Evolutionary conservation across 805 yeast species (phyloP), one percentile per base, ranked within the genome.

Genomic region (Hanseniaspora osmophila): DNA sequence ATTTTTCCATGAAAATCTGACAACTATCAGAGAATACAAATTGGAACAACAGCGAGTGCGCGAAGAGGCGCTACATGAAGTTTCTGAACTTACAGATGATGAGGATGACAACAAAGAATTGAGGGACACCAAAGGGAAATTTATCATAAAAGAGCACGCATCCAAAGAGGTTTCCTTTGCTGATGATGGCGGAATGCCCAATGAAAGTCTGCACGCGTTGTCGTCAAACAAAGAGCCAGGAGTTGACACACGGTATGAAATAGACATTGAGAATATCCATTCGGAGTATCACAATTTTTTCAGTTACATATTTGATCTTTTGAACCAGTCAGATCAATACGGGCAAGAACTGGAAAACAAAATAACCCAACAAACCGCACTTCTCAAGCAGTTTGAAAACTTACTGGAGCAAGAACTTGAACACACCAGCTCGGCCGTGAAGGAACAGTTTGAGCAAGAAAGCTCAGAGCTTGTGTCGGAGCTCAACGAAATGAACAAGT

Each of bases 21-120:
- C 38, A n/a, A 19, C 43, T 10, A 39, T 46, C 33, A 19, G 40
- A 3, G 45, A 46, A 6, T 29, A 39, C 12, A 46, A 46, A 18
- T 15, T 43, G 11, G 48, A 46, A 40, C 40, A 33, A 17, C 43
- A 46, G n/a, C 27, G 39, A 17, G 22, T 46, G 10, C 18, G 44
- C 35, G 48, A 46, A 17, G 48, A 46, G 37, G 18, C 42, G 19
- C 29, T 46, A 19, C 48, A 46, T 42, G 48, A 46, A 18, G 32
- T 37, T 2, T 15, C 22, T 32, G 33, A 38, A 18, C 38, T 22
- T 5, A 22, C 44, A 16, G 42, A 37, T 3, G 18, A 17, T 15
- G 17, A 15, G 27, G 15, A 29, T 2, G 17, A 35, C 15, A 16
- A 32, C 15, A n/a, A 32, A 18, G 30, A 38, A 38, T 17, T 17